phyloP scores from a whole-genome alignment of 768 basidiomycete genomes.

The Lyophyllum atratum region DNA sequence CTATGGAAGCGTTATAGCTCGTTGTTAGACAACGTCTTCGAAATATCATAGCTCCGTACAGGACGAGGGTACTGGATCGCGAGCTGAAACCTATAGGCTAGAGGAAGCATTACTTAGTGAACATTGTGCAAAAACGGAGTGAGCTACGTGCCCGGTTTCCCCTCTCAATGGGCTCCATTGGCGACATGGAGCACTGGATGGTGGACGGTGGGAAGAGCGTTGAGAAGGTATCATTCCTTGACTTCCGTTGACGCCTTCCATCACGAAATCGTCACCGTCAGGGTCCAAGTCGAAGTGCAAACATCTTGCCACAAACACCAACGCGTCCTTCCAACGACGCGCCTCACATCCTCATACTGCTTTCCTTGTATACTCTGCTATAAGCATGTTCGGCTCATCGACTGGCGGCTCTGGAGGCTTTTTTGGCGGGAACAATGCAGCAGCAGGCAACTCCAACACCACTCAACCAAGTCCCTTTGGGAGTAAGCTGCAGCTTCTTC shows the following conservation, averaged over 20 bases:
- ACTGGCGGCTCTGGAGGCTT: conserved; percentile 4
- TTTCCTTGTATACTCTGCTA: background rate
- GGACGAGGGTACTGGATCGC: conserved; percentile 3
- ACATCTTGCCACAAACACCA: conserved; percentile 3
- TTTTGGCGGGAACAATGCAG: conserved; percentile 10
- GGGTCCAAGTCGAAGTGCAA: background rate
- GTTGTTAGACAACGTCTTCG: background rate
- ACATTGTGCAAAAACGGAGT: background rate
- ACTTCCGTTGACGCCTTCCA: too few relatives aligned
- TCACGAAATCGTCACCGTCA: background rate
- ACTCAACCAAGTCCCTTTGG: conserved; percentile 22
- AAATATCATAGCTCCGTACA: conserved; percentile 7
- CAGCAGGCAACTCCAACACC: conserved; percentile 10
- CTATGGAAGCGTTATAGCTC: background rate
- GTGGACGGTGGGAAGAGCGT: too few relatives aligned
- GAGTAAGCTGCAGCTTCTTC: conserved; percentile 11
- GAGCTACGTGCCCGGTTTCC: background rate
- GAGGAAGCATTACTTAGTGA: background rate
- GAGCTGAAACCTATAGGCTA: conserved; percentile 5
- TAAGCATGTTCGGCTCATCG: conserved; percentile 21
- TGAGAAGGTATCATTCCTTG: too few relatives aligned
- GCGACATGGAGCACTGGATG: background rate
- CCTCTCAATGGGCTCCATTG: background rate
- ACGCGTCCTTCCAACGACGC: conserved; percentile 5
- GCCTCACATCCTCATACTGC: background rate